Base-by-base conservation (phyloP, 352 stramenopile species). In the Globisporangium camurandrum region DNA sequence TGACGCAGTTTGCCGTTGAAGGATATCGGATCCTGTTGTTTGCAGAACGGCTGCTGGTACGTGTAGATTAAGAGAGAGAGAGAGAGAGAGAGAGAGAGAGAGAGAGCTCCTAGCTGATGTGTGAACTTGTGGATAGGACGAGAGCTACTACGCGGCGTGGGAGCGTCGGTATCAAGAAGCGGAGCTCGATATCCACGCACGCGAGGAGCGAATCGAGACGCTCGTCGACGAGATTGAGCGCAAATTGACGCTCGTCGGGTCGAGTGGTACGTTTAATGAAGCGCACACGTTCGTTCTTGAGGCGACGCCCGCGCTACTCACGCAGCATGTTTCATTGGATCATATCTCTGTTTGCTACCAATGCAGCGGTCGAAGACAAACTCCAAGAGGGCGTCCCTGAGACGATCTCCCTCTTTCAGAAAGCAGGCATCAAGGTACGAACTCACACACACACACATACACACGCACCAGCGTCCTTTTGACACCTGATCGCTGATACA, bases 371-470 rank as follows among this genome's bases (percentile, higher is more conserved):
- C 31, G 95, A 99, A 80, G 96, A 99, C 59, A 97, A 96, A 59
- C 59, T 99, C 1, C 96, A 99, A 76, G 90, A 97, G 49, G 93
- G 94, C 17, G 96, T 99, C 2, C 92, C 95, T 10, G 87, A 87
- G 80, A 97, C 56, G 66, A 98, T 84, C 48, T 92, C 49, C 63
- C 78, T 65, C 46, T 98, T 70, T 59, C 72, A 77, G 66, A 96
- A 72, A 77, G 96, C 66, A 71, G 95, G 76, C 8, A 98, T 99
- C 56, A 98, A 99, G 70, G 82, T 98, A 41, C 87, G 76, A 5
- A 22, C n/a, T 41, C n/a, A 19, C n/a, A 10, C 14, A 24, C 36
- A 41, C 36, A 24, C 17, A 5, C 5, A 34, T 30, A 22, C 20
- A 23, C 2, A 17, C n/a, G 14, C 12, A 37, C 8, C 1, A 28